Conservation (phyloP, 176 grass and related monocot genomes). For the Triticum timopheevii region DNA sequence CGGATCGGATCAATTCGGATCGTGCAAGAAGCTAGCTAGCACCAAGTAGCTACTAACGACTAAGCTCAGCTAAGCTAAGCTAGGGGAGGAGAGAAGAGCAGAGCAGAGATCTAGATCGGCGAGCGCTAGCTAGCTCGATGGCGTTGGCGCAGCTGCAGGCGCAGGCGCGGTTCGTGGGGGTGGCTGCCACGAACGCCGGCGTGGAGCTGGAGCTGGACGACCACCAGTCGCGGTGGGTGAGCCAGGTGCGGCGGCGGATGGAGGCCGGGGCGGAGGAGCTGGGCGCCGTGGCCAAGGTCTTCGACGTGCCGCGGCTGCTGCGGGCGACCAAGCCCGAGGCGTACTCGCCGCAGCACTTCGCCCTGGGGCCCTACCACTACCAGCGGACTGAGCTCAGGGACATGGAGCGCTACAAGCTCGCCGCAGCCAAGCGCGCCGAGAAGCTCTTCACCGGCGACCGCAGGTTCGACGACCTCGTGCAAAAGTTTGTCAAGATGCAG, state of each 20-base stretch:
- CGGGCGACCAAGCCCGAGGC: constrained; percentile 49
- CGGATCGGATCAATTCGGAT: too few relatives aligned
- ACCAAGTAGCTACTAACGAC: neutral
- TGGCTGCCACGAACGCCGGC: constrained; percentile 18
- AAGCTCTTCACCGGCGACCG: constrained; percentile 52
- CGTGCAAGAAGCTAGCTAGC: neutral
- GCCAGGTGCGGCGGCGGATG: constrained; percentile 54
- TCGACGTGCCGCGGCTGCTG: constrained; percentile 61
- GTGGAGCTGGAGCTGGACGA: constrained; percentile 14
- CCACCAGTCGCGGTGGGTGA: constrained; percentile 68
- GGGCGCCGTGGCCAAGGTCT: constrained; percentile 51
- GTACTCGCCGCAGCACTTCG: constrained; percentile 70
- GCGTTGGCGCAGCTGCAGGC: constrained; percentile 31
- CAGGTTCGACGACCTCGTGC: constrained; percentile 60
- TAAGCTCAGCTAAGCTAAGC: neutral
- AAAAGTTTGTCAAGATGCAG: constrained; percentile 37
- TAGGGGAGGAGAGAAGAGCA: neutral
- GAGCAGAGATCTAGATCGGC: too few relatives aligned
- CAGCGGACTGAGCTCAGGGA: constrained; percentile 67
- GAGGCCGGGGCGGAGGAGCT: constrained; percentile 44
- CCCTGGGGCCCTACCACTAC: constrained; percentile 76
- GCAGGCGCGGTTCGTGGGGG: constrained; percentile 33
- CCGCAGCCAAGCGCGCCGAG: constrained; percentile 69
- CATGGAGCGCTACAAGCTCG: constrained; percentile 91
- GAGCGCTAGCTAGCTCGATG: neutral